Base-by-base conservation (phyloP, 2,329 filamentous ascomycete species). In the Aspergillus quadrilineatus region DNA sequence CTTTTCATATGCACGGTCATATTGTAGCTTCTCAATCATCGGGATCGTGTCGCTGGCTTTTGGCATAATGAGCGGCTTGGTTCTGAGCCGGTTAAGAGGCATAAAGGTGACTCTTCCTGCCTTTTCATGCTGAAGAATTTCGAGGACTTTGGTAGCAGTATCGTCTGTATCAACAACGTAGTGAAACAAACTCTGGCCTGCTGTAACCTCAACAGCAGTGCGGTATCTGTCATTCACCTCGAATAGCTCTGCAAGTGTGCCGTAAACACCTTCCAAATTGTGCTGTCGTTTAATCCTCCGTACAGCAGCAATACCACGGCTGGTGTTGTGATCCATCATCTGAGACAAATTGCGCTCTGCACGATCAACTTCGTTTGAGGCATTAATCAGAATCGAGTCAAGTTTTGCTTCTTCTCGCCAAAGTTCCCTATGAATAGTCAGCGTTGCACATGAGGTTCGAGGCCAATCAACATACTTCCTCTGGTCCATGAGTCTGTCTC, bases 71-170 rank as follows among this genome's bases (percentile, higher is more conserved):
- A 85, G 77, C 14, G 85, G 80, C 55, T 86, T 86, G 0, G 86
- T 84, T 52, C 85, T 86, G 34, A 99, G 78, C 61, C 92, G 87
- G 61, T 91, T 93, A 17, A 99, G 80, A 0, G 94, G 94, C 82
- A 97, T 93, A 68, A 97, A 97, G 0, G 95, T 99, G 15, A 99
- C 84, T 69, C 94, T 85, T 10, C 94, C 94, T 14, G 89, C 88
- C 59, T 86, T 89, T 63, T 90, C 86, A 62, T 86, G 87, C 69
- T 92, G 89, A 29, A 99, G 80, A 12, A 86, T 83, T 63, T 93
- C 89, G 43, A 94, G 85, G 34, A 97, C 84, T 63, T 85, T 85
- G 1, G 90, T 91, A 0, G 92, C 92, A 0, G 92, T 97, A 41
- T 89, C 85, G 59, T 95, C 91, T 49, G 89, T 93, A 71, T 99